phyloP scores from a whole-genome alignment of 495 filamentous ascomycete genomes.

The Barbatosphaeria neglecta region DNA sequence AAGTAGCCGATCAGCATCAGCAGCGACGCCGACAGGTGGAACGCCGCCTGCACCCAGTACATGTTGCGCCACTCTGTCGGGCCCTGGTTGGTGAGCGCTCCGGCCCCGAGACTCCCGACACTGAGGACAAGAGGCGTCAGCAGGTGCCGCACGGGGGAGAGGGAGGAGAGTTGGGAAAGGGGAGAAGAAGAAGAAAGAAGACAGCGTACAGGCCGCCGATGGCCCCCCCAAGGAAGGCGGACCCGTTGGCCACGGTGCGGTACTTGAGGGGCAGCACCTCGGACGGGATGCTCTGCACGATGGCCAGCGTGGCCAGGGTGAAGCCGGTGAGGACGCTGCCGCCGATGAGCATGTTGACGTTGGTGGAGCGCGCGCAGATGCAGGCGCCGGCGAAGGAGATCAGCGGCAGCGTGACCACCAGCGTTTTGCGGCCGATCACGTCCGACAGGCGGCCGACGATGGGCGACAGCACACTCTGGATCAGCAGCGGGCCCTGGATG shows the following conservation, averaged over 20 bases:
- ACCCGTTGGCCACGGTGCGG: constrained; percentile 40
- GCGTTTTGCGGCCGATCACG: constrained; percentile 40
- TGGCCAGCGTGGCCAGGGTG: constrained; percentile 38
- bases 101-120: constrained; percentile 34
- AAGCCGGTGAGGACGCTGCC: constrained; percentile 43
- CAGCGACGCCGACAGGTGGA: constrained; percentile 34
- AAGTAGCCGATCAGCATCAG: constrained; percentile 40
- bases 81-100: constrained; percentile 35
- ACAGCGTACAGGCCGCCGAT: constrained; percentile 34
- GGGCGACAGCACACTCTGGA: constrained; percentile 42
- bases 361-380: constrained; percentile 40
- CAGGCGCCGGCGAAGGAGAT: constrained; percentile 41
- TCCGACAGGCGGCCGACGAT: constrained; percentile 44
- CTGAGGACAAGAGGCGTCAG: constrained; percentile 8
- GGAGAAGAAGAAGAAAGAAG: neutral
- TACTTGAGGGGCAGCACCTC: constrained; percentile 45
- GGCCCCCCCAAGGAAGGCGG: constrained; percentile 34
- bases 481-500: constrained; percentile 43
- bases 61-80: constrained; percentile 40
- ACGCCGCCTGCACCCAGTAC: constrained; percentile 48
- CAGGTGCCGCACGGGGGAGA: no score
- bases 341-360: constrained; percentile 41
- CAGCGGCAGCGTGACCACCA: constrained; percentile 35
- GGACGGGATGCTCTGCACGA: constrained; percentile 42
- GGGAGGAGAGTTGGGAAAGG: neutral